Percentiles rank a stretch among this genome's conserved stretches.
phyloP scores from a whole-genome alignment of 2,329 filamentous ascomycete genomes.

The Coniochaeta sp. region DNA sequence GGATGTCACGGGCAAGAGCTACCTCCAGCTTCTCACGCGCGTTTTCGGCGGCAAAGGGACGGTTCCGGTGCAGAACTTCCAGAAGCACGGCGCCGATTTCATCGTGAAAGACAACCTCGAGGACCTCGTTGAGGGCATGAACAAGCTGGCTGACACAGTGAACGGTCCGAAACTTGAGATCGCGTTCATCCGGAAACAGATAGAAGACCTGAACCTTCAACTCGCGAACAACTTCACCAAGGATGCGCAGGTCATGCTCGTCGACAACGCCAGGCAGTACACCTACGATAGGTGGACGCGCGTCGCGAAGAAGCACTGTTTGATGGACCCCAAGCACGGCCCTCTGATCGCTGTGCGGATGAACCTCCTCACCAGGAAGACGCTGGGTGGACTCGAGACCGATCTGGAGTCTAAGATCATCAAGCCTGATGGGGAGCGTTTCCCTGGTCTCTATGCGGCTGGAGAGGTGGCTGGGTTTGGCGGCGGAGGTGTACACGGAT shows the following conservation, averaged over 20 bases:
- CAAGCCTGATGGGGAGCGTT: conserved; percentile 36
- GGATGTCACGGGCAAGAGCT: conserved; percentile 50
- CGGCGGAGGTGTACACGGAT: conserved; percentile 56
- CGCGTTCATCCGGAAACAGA: conserved; percentile 33
- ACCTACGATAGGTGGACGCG: conserved; percentile 45
- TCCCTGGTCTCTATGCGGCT: conserved; percentile 51
- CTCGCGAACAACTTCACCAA: conserved; percentile 50
- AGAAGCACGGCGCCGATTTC: conserved; percentile 53
- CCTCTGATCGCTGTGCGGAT: conserved; percentile 54
- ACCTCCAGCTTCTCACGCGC: conserved; percentile 41
- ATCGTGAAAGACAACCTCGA: conserved; percentile 48
- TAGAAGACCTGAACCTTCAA: conserved; percentile 49
- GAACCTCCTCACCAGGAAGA: conserved; percentile 56
- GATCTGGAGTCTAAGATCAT: conserved; percentile 50
- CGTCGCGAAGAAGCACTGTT: conserved; percentile 44
- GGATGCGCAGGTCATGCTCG: conserved; percentile 56
- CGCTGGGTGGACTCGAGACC: conserved; percentile 53
- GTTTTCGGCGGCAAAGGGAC: conserved; percentile 46
- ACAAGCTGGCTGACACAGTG: conserved; percentile 40
- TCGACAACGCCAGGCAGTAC: conserved; percentile 48
- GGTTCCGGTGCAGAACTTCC: conserved; percentile 48
- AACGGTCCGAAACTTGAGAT: conserved; percentile 41
- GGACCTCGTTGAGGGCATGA: conserved; percentile 52
- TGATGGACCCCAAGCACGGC: conserved; percentile 47
- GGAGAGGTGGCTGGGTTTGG: conserved; percentile 56